Percentiles rank a stretch among this genome's conserved stretches.
phyloP scores from a whole-genome alignment of 2,329 filamentous ascomycete genomes.

The Epichloe uncinata region DNA sequence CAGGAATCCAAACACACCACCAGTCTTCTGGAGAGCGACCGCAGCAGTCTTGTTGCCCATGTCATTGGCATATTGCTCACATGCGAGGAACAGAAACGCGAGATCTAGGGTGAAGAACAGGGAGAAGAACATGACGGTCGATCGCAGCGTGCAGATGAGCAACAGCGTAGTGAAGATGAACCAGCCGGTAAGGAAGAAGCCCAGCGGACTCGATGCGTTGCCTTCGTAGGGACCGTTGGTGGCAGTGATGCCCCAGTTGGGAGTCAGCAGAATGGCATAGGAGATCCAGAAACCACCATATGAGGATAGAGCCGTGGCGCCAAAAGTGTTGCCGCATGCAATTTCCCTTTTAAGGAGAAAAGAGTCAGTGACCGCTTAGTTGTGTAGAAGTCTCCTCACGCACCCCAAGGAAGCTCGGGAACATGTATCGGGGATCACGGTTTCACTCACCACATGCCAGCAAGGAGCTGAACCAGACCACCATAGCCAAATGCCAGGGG shows the following conservation, averaged over 20 bases:
- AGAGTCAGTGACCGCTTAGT: background rate
- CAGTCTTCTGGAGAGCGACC: slow-evolving; percentile 48
- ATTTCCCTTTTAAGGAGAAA: slow-evolving; percentile 43
- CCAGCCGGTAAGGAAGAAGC: slow-evolving; percentile 67
- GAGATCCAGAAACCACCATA: slow-evolving; percentile 78
- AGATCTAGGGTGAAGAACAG: slow-evolving; percentile 69
- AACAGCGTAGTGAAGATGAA: slow-evolving; percentile 74
- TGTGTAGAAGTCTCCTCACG: too few relatives aligned
- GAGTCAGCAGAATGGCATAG: slow-evolving; percentile 60
- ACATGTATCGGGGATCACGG: background rate
- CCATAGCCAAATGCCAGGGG: slow-evolving; percentile 61
- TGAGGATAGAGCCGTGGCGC: slow-evolving; percentile 67
- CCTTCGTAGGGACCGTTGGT: slow-evolving; percentile 31
- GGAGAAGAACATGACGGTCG: slow-evolving; percentile 63
- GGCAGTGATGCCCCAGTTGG: slow-evolving; percentile 45
- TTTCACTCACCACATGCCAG: slow-evolving; percentile 68
- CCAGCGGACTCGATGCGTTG: slow-evolving; percentile 43
- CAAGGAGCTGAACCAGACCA: slow-evolving; percentile 63
- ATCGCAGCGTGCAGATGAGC: slow-evolving; percentile 60
- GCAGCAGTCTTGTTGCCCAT: slow-evolving; percentile 33
- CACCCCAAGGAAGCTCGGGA: too few relatives aligned
- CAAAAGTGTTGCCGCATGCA: slow-evolving; percentile 77
- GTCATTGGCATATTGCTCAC: slow-evolving; percentile 44
- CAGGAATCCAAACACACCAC: slow-evolving; percentile 67
- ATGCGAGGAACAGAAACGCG: slow-evolving; percentile 59